phyloP scores from a whole-genome alignment of 176 grass and related monocot genomes.

The Zoysia japonica region DNA sequence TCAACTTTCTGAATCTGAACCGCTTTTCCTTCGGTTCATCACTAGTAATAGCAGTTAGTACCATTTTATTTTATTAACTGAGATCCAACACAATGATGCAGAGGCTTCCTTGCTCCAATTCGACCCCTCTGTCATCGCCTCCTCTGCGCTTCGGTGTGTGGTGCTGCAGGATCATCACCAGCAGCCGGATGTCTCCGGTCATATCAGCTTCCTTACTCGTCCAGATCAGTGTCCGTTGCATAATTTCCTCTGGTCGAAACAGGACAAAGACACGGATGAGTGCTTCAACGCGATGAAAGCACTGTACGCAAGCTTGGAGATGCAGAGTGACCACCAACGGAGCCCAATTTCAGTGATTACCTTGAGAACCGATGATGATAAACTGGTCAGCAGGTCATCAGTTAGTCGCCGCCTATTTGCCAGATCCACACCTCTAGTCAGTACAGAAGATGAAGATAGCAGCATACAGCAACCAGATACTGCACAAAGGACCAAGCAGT shows the following conservation, averaged over 20 bases:
- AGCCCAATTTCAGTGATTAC: constrained; percentile 33
- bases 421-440: not conserved
- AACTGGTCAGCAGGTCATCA: constrained; percentile 2
- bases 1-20: no score
- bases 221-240: not conserved
- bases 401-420: constrained; percentile 30
- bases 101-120: constrained; percentile 49
- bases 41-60: not conserved
- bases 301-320: constrained; percentile 1
- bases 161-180: not conserved
- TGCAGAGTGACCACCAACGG: not conserved
- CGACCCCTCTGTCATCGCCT: constrained; percentile 43
- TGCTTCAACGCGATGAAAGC: constrained; percentile 44
- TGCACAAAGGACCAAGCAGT: not conserved
- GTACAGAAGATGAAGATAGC: constrained; percentile 6
- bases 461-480: not conserved
- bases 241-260: not conserved
- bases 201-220: not conserved
- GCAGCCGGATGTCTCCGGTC: not conserved
- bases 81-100: not conserved
- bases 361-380: not conserved
- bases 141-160: constrained; percentile 49
- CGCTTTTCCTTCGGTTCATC: not conserved
- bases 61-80: not conserved
- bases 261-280: constrained; percentile 13